These are phyloP conservation scores for Cytospora piceicola DNA, from an alignment of 2,329 filamentous ascomycete genomes.

Conservation along the genomic window DNA sequence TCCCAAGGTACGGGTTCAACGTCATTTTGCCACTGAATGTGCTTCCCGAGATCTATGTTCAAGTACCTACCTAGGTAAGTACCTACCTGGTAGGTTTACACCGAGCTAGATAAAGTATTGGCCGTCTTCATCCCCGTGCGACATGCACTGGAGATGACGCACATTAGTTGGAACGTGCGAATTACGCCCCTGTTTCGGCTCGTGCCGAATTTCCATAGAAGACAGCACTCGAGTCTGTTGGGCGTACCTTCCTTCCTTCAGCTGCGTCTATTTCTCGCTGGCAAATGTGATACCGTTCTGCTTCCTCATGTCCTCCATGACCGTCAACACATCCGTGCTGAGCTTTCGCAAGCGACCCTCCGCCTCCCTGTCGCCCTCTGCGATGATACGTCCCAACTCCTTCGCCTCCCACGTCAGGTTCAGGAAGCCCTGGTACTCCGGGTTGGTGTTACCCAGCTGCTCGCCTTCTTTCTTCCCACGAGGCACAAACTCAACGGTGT, in stretches of 20 bases:
- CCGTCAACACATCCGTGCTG: slow-evolving; percentile 24
- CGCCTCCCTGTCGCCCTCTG: slow-evolving; percentile 20
- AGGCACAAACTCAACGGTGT: slow-evolving; percentile 27
- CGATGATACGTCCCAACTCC: slow-evolving; percentile 22
- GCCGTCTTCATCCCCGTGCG: neutral
- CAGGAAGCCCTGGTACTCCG: slow-evolving; percentile 25
- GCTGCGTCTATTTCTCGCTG: slow-evolving; percentile 13
- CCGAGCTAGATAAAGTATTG: too few relatives aligned
- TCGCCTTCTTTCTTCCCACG: slow-evolving; percentile 24
- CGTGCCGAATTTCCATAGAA: neutral
- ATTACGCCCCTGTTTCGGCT: neutral
- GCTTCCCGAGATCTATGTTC: neutral
- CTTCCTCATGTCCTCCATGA: slow-evolving; percentile 28
- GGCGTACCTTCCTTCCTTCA: too few relatives aligned
- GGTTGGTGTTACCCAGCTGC: slow-evolving; percentile 23
- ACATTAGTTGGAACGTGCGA: neutral
- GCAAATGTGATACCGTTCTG: slow-evolving; percentile 27
- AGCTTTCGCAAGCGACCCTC: slow-evolving; percentile 19
- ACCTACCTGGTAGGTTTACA: too few relatives aligned
- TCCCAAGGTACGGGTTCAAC: slow-evolving; percentile 8
- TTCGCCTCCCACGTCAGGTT: slow-evolving; percentile 29
- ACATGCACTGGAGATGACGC: neutral
- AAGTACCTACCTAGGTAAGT: too few relatives aligned
- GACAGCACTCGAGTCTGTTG: too few relatives aligned
- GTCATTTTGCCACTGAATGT: slow-evolving; percentile 9